These are phyloP conservation scores for Pseudofabraea citricarpa DNA, from an alignment of 2,329 filamentous ascomycete genomes.

Conservation along the genomic window DNA sequence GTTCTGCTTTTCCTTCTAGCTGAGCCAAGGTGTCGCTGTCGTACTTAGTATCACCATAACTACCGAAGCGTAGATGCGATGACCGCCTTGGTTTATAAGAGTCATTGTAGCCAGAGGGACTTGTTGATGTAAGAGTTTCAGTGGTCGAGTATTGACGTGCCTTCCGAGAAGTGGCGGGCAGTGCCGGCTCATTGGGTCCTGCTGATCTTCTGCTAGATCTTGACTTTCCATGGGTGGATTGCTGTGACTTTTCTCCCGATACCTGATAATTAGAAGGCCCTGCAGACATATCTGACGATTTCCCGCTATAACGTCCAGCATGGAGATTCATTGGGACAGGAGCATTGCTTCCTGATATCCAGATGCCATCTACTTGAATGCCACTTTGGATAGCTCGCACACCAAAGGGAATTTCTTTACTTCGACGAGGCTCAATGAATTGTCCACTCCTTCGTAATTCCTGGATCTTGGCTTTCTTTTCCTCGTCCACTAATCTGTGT, in stretches of 20 bases:
- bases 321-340: conserved; percentile 19
- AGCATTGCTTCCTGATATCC: conserved; percentile 43
- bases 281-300: conserved; percentile 10
- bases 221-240: too few relatives aligned
- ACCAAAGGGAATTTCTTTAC: conserved; percentile 74
- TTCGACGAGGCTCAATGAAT: conserved; percentile 24
- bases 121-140: too few relatives aligned
- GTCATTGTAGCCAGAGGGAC: conserved; percentile 4
- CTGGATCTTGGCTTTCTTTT: conserved; percentile 50
- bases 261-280: not conserved
- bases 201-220: not conserved
- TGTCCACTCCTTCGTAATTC: conserved; percentile 51
- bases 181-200: not conserved
- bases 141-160: too few relatives aligned
- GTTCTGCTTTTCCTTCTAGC: conserved; percentile 15
- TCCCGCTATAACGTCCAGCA: conserved; percentile 8
- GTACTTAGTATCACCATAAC: conserved; percentile 17
- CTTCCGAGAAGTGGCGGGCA: not conserved
- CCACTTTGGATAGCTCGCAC: conserved; percentile 80
- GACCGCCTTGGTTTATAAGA: conserved; percentile 29
- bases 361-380: conserved; percentile 80
- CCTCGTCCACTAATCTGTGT: conserved; percentile 61
- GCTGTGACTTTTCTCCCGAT: conserved; percentile 3
- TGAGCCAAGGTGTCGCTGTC: conserved; percentile 22
- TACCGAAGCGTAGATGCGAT: conserved; percentile 28